Conservation (phyloP, 225 moss, liverwort and hornwort genomes). For the Sphagnum tenellum region DNA sequence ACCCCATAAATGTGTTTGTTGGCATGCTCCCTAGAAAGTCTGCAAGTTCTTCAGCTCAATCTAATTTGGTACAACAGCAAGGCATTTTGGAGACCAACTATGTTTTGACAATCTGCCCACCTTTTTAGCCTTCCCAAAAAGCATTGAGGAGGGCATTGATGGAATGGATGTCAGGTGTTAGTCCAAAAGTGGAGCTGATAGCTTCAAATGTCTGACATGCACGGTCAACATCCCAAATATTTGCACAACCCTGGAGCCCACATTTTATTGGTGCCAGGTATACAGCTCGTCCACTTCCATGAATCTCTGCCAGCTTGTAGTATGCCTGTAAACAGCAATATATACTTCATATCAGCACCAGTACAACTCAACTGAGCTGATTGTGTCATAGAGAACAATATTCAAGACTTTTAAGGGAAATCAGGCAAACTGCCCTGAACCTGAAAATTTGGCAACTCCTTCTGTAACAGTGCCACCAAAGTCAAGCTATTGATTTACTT, state of each 20-base stretch:
- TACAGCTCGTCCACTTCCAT: conserved; percentile 39
- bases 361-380: no score
- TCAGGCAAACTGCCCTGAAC: no score
- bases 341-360: no score
- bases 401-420: no score
- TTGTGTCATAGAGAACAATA: no score
- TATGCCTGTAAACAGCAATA: conserved; percentile 49
- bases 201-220: conserved; percentile 93
- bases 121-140: conserved; percentile 75
- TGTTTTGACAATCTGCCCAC: conserved; percentile 12
- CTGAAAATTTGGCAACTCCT: no score
- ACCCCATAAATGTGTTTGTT: no score
- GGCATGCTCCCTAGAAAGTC: no score
- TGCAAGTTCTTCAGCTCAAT: no score
- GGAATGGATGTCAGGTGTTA: conserved; percentile 64
- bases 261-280: conserved; percentile 79
- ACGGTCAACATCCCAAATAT: conserved; percentile 78
- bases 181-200: conserved; percentile 62
- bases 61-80: no score
- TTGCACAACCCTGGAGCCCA: conserved; percentile 71
- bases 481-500: conserved; percentile 24
- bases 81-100: no score
- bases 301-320: conserved; percentile 72
- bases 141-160: conserved; percentile 74
- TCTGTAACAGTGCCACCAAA: no score